Base-by-base conservation (phyloP, 441 rosid species). In the Daphne laureola region DNA sequence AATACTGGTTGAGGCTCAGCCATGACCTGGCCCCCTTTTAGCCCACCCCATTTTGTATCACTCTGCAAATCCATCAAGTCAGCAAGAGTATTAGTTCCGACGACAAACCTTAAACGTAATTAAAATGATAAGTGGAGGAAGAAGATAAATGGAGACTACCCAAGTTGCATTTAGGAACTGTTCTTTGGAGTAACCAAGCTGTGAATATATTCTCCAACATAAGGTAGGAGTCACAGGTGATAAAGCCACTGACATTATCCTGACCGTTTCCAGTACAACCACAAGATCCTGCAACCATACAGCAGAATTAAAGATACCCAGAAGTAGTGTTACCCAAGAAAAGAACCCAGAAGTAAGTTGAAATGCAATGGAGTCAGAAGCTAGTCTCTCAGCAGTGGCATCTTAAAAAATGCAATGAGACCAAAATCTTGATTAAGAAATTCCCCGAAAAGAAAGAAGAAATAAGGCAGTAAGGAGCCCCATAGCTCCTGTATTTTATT, bases 41-140 rank as follows among this genome's bases (percentile, higher is more conserved):
- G 72, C 57, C 90, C 94, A 54, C 97, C 98, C 98, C 97, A 92
- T 65, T 73, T 76, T 3, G 98, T 82, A 31, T 76, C 88, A 35
- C 62, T 57, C 96, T 88, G 68, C 62, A 71, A 16, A 43, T 38
- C 31, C 13, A 21, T 5, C 14, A 15, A 0, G 42, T 57, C 17
- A 51, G 43, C 16, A 35, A 59, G 57, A 23, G 27, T 14, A 41
- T 14, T 21, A 18, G 12, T 36, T 21, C 5, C 14, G 18, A 51
- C 41, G 31, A 18, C 43, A 17, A 0, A 9, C 1, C 41, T 46
- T 51, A 15, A 16, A 5, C 5, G 13, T 46, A 23, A 14, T 21
- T 8, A 16, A 36, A 11, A 6, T 14, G 15, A 36, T 11, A 6
- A 12, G 23, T 5, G 0, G 16, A n/a, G 26, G 11, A 16, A 49